phyloP scores from a whole-genome alignment of 2,329 filamentous ascomycete genomes.

The Hypomyces rosellus region DNA sequence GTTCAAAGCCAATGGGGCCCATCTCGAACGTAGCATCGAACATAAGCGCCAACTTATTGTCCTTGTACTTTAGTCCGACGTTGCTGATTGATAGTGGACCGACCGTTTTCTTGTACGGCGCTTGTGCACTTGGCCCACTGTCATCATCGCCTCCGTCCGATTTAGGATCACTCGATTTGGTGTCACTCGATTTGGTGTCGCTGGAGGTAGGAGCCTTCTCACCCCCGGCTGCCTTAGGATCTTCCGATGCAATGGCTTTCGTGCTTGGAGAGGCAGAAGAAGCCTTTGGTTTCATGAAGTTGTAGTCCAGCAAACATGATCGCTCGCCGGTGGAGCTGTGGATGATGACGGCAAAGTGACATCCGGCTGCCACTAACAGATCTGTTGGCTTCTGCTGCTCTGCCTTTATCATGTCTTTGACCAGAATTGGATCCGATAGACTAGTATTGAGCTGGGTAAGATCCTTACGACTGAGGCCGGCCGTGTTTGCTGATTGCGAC shows the following conservation, averaged over 20 bases:
- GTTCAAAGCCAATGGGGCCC: constrained; percentile 28
- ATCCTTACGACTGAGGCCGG: constrained; percentile 8
- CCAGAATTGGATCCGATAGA: constrained; percentile 1
- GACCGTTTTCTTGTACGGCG: constrained; percentile 23
- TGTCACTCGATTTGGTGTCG: neutral
- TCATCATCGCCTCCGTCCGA: neutral
- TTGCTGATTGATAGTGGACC: constrained; percentile 29
- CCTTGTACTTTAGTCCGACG: constrained; percentile 29
- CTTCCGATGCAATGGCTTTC: neutral
- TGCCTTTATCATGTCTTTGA: constrained; percentile 12
- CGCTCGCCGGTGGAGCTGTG: constrained; percentile 2
- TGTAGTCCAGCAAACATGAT: constrained; percentile 19
- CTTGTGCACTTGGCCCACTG: constrained; percentile 9
- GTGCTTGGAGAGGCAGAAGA: neutral
- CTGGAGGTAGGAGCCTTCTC: no score
- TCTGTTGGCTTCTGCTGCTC: constrained; percentile 7
- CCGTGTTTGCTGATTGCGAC: neutral
- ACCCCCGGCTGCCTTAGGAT: no score
- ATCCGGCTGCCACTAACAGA: constrained; percentile 17
- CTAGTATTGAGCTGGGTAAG: constrained; percentile 4
- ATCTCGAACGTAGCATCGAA: constrained; percentile 30
- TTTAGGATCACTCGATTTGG: neutral
- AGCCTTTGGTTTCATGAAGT: constrained; percentile 17
- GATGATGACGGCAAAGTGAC: constrained; percentile 21
- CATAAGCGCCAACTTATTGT: constrained; percentile 21